Evolutionary conservation across 1,139 yeast genomes (phyloP), one percentile per base, ranked within the genome.

Genomic region (Blastobotrys ciferrii): DNA sequence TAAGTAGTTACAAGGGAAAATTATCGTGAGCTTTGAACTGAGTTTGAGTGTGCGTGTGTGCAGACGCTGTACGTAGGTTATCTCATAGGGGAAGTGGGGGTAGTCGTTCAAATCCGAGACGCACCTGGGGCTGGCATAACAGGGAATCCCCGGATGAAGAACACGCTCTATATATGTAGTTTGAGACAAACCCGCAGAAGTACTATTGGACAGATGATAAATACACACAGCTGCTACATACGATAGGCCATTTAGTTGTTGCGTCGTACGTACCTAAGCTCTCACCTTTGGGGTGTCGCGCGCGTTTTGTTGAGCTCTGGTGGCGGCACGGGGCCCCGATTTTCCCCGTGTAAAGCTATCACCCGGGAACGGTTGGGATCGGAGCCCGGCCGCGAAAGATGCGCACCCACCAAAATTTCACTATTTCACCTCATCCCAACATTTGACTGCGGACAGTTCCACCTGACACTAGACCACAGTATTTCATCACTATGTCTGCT

Each of bases 401-500:
- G 28, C 9, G 40, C 40, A 19, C 40, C 40, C 40, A 19, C 40
- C 40, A 36, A 19, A 18, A 17, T 36, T 33, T 36, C 19, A 19
- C 3, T 36, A 18, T 19, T 19, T 7, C 6, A 17, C 17, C 17
- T 17, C 17, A 36, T 36, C 40, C 40, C 40, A 36, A 36, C 40
- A 36, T 18, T 33, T 15, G 11, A 33, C 19, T 17, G 17, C 13
- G 37, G 18, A 15, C 40, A 3, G 7, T 19, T 36, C 19, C 18
- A 17, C 40, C 18, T 36, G 40, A 17, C 14, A 36, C 25, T 23
- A 23, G 28, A 23, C 28, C 28, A 23, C 28, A 23, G 28, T 23
- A 23, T 23, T 9, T 23, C n/a, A 9, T 23, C 28, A 42, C 12
- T 23, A 50, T 50, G 53, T 47, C 53, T 15, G 48, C 50, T 41